Evolutionary conservation across 1,284 basidiomycete species (phyloP).

Genomic region (Cystobasidium slooffiae): DNA sequence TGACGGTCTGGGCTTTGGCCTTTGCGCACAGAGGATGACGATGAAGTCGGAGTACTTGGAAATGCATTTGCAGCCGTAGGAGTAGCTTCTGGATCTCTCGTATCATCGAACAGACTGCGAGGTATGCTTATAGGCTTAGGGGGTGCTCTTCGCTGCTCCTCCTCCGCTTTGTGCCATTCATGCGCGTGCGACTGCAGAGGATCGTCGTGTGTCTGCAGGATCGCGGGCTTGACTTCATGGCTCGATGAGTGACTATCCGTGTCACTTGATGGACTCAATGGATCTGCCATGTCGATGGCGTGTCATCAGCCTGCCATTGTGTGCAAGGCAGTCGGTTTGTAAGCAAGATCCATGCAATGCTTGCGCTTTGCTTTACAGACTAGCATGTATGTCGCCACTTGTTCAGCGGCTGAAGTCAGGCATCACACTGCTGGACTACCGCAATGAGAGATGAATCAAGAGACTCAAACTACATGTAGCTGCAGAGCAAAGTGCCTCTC

Average conservation of each 20-base stretch:
- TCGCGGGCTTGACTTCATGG: neutral
- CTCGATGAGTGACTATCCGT: neutral
- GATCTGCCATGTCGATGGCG: neutral
- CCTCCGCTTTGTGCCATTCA: constrained; percentile 1
- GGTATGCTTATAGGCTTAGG: constrained; percentile 19
- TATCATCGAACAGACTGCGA: neutral
- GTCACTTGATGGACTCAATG: neutral
- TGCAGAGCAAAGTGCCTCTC: no score
- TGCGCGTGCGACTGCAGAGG: neutral
- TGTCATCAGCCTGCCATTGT: no score
- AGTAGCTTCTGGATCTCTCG: constrained; percentile 36
- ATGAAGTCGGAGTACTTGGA: neutral
- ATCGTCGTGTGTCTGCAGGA: constrained; percentile 8
- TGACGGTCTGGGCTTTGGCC: neutral
- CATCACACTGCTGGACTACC: no score
- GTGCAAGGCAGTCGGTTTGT: no score
- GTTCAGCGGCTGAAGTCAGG: no score
- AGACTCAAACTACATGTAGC: no score
- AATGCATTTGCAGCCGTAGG: constrained; percentile 33
- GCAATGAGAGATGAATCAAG: no score
- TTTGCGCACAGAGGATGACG: neutral
- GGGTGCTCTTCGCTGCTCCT: neutral
- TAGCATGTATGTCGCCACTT: no score
- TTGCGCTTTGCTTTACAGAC: no score
- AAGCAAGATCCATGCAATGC: no score